Evolutionary conservation across 495 filamentous ascomycete genomes (phyloP), one percentile per base, ranked within the genome.

Genomic region (Penicillium desertorum): DNA sequence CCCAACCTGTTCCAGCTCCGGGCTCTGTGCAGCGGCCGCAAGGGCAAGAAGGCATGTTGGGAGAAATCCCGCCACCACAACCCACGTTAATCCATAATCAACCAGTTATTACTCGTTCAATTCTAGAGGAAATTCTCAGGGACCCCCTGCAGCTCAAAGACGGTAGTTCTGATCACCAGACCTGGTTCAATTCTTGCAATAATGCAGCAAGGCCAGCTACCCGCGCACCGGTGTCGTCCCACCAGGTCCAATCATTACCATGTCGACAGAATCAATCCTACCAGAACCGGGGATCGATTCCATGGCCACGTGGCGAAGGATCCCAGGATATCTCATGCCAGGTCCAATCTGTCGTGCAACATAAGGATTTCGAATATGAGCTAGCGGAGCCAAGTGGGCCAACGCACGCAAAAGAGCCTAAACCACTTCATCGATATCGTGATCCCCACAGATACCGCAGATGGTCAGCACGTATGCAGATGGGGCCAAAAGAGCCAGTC

Each of bases 401-500:
- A 4, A 27, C 16, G 11, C 7, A 19, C 11, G 27, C 20, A 23
- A 30, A 54, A 17, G n/a, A 29, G 0, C 23, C 34, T 6, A 49
- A 34, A 25, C 32, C 17, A 23, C 3, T 25, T 22, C 49, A 23
- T 42, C 51, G 23, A 7, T 16, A 25, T 37, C 6, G 16, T n/a
- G 16, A 54, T 39, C 54, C 57, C 32, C 57, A 61, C 3, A 76
- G 57, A 45, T 69, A 72, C 46, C 65, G 68, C 32, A 51, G 58
- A 20, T 79, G 76, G 76, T 72, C 75, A 9, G 68, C 73, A 19
- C 61, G 65, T 29, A 72, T 79, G 71, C 69, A 75, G 45, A 19
- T 76, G 8, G 59, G 67, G 42, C 58, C 66, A 20, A 51, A 50
- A 3, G 55, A 55, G 11, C 37, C 30, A 10, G 32, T 56, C 2